phyloP scores from a whole-genome alignment of 1,284 basidiomycete species.

The Hypsizygus ulmarius region DNA sequence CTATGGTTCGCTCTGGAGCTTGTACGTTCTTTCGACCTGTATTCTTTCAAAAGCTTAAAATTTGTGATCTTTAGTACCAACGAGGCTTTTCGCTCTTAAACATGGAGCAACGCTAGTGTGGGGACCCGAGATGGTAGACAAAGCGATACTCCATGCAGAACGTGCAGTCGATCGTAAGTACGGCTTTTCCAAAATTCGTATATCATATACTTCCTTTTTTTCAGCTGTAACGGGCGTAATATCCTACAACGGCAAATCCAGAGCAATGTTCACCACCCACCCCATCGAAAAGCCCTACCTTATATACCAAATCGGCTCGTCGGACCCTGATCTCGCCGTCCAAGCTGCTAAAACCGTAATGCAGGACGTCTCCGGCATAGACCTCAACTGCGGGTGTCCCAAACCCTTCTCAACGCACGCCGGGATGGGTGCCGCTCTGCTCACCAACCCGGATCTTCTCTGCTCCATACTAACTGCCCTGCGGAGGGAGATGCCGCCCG shows the following conservation, averaged over 20 bases:
- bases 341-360: slow-evolving; percentile 86
- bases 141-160: slow-evolving; percentile 87
- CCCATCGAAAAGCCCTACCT: slow-evolving; percentile 91
- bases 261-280: slow-evolving; percentile 90
- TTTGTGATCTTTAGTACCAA: slow-evolving; percentile 56
- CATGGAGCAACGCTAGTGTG: slow-evolving; percentile 95
- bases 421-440: slow-evolving; percentile 96
- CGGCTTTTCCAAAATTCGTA: neutral
- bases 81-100: slow-evolving; percentile 84
- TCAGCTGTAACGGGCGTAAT: slow-evolving; percentile 86
- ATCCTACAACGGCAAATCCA: slow-evolving; percentile 79
- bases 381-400: slow-evolving; percentile 94
- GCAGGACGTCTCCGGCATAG: slow-evolving; percentile 91
- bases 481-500: slow-evolving; percentile 67
- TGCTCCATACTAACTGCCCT: slow-evolving; percentile 84
- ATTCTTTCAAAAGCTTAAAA: slow-evolving; percentile 2
- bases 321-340: slow-evolving; percentile 87
- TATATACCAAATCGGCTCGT: slow-evolving; percentile 91
- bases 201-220: slow-evolving; percentile 1
- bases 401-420: slow-evolving; percentile 94
- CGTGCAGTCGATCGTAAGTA: slow-evolving; percentile 82
- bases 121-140: slow-evolving; percentile 97
- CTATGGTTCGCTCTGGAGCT: slow-evolving; percentile 93
- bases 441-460: slow-evolving; percentile 88
- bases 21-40: slow-evolving; percentile 47